A percentile compares a stretch with the other conserved stretches of the same genome.
phyloP scores from a whole-genome alignment of 768 basidiomycete genomes.

The Leucosporidium creatinivorum region DNA sequence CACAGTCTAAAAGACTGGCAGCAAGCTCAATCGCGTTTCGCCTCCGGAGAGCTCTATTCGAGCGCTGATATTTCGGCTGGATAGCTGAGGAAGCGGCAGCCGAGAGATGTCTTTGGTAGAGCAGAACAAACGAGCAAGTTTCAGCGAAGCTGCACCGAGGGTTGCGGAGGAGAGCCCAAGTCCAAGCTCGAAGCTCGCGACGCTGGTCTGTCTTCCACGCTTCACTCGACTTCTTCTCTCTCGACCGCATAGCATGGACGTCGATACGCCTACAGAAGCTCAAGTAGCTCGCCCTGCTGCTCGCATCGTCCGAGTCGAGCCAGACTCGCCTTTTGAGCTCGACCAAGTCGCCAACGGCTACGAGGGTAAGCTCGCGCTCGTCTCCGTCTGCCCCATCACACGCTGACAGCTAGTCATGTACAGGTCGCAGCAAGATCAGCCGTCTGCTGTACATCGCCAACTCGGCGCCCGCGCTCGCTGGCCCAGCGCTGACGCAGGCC shows the following conservation, averaged over 20 bases:
- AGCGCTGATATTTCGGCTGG: too few species aligned
- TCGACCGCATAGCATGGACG: constrained; percentile 9
- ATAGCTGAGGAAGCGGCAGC: too few species aligned
- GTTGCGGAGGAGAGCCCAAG: not conserved
- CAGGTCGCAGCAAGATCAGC: constrained; percentile 70
- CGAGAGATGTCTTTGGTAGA: too few species aligned
- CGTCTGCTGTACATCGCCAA: constrained; percentile 63
- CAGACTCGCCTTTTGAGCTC: constrained; percentile 78
- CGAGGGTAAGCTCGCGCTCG: constrained; percentile 50
- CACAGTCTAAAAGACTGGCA: too few species aligned
- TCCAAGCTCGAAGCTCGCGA: not conserved
- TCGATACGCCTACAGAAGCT: constrained; percentile 1
- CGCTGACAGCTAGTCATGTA: not conserved
- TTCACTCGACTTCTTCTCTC: too few species aligned
- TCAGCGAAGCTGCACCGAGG: not conserved
- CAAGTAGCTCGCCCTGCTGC: not conserved
- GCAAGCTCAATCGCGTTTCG: too few species aligned
- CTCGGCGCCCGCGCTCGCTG: constrained; percentile 60
- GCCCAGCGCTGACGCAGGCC: constrained; percentile 63
- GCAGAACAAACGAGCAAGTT: not conserved
- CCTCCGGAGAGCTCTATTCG: too few species aligned
- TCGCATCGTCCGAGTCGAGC: constrained; percentile 50
- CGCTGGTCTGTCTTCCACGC: not conserved
- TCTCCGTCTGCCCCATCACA: not conserved
- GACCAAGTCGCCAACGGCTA: constrained; percentile 71